Base-by-base conservation (phyloP, 306 rosid genomes). In the Pyrus pyrifolia region DNA sequence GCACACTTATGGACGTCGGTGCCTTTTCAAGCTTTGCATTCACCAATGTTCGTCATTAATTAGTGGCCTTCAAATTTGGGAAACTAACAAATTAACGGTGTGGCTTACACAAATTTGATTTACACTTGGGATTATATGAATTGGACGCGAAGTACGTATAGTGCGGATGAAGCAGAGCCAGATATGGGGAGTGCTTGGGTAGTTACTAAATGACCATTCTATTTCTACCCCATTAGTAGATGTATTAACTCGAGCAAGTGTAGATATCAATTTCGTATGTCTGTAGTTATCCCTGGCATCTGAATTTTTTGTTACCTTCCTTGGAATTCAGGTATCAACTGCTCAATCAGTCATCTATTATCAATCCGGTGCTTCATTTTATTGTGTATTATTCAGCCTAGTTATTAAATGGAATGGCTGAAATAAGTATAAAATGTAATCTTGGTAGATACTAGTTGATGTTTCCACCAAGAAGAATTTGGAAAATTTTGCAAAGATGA, bases 261-360 rank as follows among this genome's bases (percentile, higher is more conserved):
- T 17, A 8, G 70, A 66, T 21, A 35, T 35, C 10, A 17, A 66
- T 18, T 4, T 9, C 19, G 22, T 11, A 8, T 4, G 25, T 66
- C 23, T n/a, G 70, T 15, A 11, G 70, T 66, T 66, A 66, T 6
- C 49, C 29, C 17, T 66, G 4, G 27, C 40, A 8, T 35, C 79
- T 0, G 68, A 83, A 70, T 63, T 38, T 38, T 38, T 38, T 38
- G 42, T 14, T 15, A 49, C 55, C 55, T 85, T 81, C 64, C 85
- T 83, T 29, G 79, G 87, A 13, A 85, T 87, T 57, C 87, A 82
- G 85, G 90, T 84, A 80, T 13, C 17, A 11, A 30, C 35, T n/a
- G 53, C 5, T 38, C 19, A 14, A 11, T 58, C 5, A 2, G 19
- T 31, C 23, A 49, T 49, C 3, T 23, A 4, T 10, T 10, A 58